Percentiles rank a stretch among this genome's conserved stretches.
These are phyloP conservation scores for Termitomyces sp. DNA, from an alignment of 768 basidiomycete species.

Conservation along the genomic window DNA sequence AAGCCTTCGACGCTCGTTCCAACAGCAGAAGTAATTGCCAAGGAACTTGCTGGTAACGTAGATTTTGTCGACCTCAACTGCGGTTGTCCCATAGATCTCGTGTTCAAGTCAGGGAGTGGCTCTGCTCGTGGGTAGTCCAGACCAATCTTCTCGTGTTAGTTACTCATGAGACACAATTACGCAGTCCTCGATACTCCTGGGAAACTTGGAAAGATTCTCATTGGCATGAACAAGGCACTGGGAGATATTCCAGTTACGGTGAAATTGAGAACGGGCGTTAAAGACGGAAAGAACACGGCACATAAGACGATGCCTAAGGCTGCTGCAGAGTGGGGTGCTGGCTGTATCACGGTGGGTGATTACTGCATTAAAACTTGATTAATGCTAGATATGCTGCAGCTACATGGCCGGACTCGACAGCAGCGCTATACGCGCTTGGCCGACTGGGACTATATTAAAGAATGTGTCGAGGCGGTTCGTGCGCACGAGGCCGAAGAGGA, in stretches of 20 bases:
- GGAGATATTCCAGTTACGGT: conserved; percentile 90
- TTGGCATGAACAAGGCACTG: conserved; percentile 88
- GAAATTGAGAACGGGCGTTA: conserved; percentile 90
- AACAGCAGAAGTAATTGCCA: conserved; percentile 75
- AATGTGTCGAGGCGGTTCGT: conserved; percentile 80
- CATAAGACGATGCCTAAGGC: conserved; percentile 90
- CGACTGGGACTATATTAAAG: conserved; percentile 92
- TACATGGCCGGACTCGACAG: conserved; percentile 94
- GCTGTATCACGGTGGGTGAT: conserved; percentile 37
- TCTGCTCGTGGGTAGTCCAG: conserved; percentile 63
- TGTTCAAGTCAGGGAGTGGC: conserved; percentile 88
- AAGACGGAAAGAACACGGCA: conserved; percentile 78
- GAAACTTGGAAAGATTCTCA: conserved; percentile 79
- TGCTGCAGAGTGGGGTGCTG: conserved; percentile 41
- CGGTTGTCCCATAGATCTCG: conserved; percentile 96
- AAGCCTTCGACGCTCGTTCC: conserved; percentile 75
- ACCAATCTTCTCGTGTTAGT: neutral
- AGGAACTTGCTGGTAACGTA: conserved; percentile 57
- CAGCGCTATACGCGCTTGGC: conserved; percentile 91
- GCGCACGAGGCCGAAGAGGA: conserved; percentile 65
- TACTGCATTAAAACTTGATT: neutral
- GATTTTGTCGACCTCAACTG: conserved; percentile 96
- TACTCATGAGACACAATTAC: neutral
- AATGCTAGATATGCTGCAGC: conserved; percentile 34
- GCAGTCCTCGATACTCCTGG: conserved; percentile 79